Evolutionary conservation across 164 flowering plant species (phyloP).

Genomic region (Echeveria elegans): DNA sequence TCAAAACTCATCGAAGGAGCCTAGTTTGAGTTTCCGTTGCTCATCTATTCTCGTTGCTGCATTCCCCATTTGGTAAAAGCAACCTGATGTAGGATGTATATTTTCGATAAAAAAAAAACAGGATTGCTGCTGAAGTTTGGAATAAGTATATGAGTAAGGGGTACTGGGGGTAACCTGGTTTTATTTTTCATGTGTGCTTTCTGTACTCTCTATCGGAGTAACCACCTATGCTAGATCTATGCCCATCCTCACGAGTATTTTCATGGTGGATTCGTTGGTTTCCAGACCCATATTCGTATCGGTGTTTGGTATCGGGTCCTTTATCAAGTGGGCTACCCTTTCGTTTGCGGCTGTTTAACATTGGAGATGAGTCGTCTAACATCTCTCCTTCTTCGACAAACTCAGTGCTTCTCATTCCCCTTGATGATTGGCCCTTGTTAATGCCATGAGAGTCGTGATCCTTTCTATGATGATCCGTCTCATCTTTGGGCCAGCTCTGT

Average conservation of each 20-base stretch:
- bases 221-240: constrained; percentile 11
- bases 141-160: too few species aligned
- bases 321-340: constrained; percentile 22
- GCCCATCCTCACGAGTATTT: constrained; percentile 16
- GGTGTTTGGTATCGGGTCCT: constrained; percentile 16
- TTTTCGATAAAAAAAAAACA: not conserved
- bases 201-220: constrained; percentile 22
- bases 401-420: constrained; percentile 5
- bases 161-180: too few species aligned
- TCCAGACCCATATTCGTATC: constrained; percentile 11
- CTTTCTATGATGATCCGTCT: not conserved
- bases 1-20: too few species aligned
- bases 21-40: too few species aligned
- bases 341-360: constrained; percentile 20
- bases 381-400: constrained; percentile 32
- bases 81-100: too few species aligned
- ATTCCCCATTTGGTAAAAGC: too few species aligned
- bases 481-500: constrained; percentile 15
- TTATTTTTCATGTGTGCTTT: constrained; percentile 5
- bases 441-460: constrained; percentile 9
- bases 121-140: too few species aligned
- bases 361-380: constrained; percentile 24
- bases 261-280: constrained; percentile 1
- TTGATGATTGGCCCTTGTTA: constrained; percentile 14
- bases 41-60: too few species aligned